Evolutionary conservation across 345 rosid genomes (phyloP).

Genomic region (Bruguiera gymnorhiza): DNA sequence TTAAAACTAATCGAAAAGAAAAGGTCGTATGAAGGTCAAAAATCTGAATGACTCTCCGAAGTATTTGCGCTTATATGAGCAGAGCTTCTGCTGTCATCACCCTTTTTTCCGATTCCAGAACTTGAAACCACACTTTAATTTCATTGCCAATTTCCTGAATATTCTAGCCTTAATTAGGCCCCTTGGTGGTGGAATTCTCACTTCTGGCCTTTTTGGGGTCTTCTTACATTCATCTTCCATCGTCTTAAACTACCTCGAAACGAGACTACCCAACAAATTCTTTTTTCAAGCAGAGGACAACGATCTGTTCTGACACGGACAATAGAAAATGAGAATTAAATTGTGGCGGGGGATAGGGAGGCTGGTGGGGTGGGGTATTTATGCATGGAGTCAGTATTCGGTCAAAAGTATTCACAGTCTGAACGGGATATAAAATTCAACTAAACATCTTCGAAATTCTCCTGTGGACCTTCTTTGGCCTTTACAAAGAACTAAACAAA

Average conservation of each 20-base stretch:
- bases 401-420: constrained; percentile 7
- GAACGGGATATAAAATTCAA: not conserved
- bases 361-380: not conserved
- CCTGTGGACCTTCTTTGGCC: no score
- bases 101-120: not conserved
- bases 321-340: not conserved
- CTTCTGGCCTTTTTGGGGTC: constrained; percentile 4
- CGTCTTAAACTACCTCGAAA: not conserved
- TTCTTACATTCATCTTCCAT: constrained; percentile 8
- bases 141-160: constrained; percentile 3
- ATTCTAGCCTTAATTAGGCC: constrained; percentile 25
- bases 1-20: not conserved
- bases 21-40: not conserved
- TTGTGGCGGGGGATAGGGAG: not conserved
- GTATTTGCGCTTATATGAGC: not conserved
- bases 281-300: not conserved
- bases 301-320: not conserved
- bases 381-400: not conserved
- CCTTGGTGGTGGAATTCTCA: constrained; percentile 29
- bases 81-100: not conserved
- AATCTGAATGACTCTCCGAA: constrained; percentile 13
- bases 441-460: not conserved
- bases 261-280: not conserved
- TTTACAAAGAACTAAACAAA: no score
- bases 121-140: not conserved